Base-by-base conservation (phyloP, 176 grass and related monocot species). In the Musa acuminata region DNA sequence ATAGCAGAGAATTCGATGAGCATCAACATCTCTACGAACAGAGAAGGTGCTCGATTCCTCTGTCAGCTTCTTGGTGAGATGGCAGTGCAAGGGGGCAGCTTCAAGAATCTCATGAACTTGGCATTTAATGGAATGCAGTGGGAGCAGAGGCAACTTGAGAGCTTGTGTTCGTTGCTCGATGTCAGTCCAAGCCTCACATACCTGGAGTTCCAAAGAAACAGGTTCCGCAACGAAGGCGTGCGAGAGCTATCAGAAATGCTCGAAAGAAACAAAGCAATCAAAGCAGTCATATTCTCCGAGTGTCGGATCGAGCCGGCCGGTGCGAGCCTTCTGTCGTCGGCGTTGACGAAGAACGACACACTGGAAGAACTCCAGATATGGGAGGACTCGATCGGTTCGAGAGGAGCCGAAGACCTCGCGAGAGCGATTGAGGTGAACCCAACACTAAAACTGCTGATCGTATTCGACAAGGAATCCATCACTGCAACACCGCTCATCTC, bases 361-460 rank as follows among this genome's bases (percentile, higher is more conserved):
- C 82, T 98, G 59, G 90, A 98, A 83, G 94, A 98, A 69, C 62
- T 98, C 55, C 94, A 93, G 62, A 58, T 93, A 80, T 93, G 87
- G 90, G 90, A 98, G 55, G 90, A 98, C 64, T 91, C 87, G 43
- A 87, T 91, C 12, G 83, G 87, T 8, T 83, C 90, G 2, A 87
- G 85, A 43, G 94, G 94, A 65, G 94, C 94, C 29, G 90, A 98
- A 79, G 94, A 93, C 67, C 84, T 98, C 62, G 87, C 90, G 66
- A 87, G 86, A 74, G 87, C 91, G 90, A 93, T 98, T 70, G 94
- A 98, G 77, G 86, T 87, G 80, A 98, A 98, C 26, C 82, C 79
- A 82, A 64, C 87, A 9, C 74, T 98, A 68, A 91, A 86, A 75
- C 48, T 87, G 73, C 69, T 98, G 67, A 75, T 88, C 62, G 80